Evolutionary conservation across 1,284 basidiomycete genomes (phyloP).

Genomic region (Apiotrichum laibachii): DNA sequence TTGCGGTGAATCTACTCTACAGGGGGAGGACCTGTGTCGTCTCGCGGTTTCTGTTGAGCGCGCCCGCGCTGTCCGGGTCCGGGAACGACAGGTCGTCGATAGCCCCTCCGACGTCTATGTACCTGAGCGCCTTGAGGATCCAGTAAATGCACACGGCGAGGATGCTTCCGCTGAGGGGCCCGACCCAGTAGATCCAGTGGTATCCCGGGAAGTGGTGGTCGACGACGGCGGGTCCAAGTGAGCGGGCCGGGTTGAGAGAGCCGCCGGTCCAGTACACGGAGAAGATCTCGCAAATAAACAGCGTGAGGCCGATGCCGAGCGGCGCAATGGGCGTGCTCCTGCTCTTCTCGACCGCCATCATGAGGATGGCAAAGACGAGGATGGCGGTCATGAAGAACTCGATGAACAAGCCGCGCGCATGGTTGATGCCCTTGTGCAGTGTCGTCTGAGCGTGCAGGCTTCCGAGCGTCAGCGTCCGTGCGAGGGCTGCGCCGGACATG

Average conservation of each 20-base stretch:
- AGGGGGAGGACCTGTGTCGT: too few species aligned
- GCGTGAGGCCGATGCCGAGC: slow-evolving; percentile 55
- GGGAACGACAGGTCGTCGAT: too few species aligned
- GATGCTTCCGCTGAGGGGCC: slow-evolving; percentile 40
- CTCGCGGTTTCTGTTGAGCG: too few species aligned
- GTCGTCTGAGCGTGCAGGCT: slow-evolving; percentile 45
- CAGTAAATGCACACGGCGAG: slow-evolving; percentile 51
- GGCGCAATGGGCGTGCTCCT: slow-evolving; percentile 56
- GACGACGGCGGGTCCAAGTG: slow-evolving; percentile 51
- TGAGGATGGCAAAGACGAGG: slow-evolving; percentile 50
- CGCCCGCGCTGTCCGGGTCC: too few species aligned
- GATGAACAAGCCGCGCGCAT: slow-evolving; percentile 44
- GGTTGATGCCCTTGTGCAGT: slow-evolving; percentile 40
- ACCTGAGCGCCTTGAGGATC: slow-evolving; percentile 36
- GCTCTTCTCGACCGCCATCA: slow-evolving; percentile 56
- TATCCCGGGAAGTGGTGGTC: slow-evolving; percentile 37
- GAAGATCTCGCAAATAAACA: slow-evolving; percentile 54
- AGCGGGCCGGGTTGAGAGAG: slow-evolving; percentile 48
- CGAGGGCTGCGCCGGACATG: slow-evolving; percentile 52
- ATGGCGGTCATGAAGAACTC: slow-evolving; percentile 54
- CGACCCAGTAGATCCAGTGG: slow-evolving; percentile 52
- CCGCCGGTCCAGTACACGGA: slow-evolving; percentile 51
- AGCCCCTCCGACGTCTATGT: not conserved
- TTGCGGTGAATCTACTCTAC: too few species aligned
- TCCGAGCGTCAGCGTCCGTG: slow-evolving; percentile 50